These are phyloP conservation scores for Rhododendron ovatum DNA, from an alignment of 148 eudicot species.

Conservation along the genomic window DNA sequence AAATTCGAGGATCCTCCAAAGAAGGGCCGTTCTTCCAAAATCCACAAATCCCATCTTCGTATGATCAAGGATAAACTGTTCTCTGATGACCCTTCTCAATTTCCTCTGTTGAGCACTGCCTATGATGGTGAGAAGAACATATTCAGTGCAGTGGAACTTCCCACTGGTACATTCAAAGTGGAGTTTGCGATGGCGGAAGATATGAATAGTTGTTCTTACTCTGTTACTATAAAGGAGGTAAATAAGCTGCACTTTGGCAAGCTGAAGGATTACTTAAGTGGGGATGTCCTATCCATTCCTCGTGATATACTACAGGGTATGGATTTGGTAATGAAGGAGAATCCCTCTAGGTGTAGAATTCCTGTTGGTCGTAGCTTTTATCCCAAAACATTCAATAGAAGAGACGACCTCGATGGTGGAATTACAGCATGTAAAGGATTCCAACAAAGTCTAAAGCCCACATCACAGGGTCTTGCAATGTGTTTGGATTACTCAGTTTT, in stretches of 20 bases:
- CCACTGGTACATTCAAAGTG: constrained; percentile 42
- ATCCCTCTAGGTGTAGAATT: constrained; percentile 42
- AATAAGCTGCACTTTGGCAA: constrained; percentile 45
- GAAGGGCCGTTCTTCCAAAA: constrained; percentile 23
- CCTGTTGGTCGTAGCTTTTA: constrained; percentile 37
- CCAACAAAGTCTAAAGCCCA: constrained; percentile 50
- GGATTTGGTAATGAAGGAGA: constrained; percentile 76
- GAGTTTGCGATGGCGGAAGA: constrained; percentile 41
- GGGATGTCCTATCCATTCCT: constrained; percentile 31
- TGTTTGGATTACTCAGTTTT: constrained; percentile 69
- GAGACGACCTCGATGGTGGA: constrained; percentile 28
- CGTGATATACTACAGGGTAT: constrained; percentile 65
- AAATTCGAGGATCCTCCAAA: constrained; percentile 26
- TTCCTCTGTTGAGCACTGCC: constrained; percentile 40
- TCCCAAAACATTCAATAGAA: constrained; percentile 4
- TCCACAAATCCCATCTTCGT: constrained; percentile 30
- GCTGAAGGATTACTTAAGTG: constrained; percentile 44
- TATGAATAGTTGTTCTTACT: constrained; percentile 27
- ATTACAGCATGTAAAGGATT: constrained; percentile 52
- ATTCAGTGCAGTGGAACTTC: constrained; percentile 49
- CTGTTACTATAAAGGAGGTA: constrained; percentile 35
- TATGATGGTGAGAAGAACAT: constrained; percentile 76
- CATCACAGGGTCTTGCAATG: constrained; percentile 48
- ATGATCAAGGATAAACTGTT: constrained; percentile 45
- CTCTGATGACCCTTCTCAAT: constrained; percentile 25